Conservation (phyloP, 805 yeast genomes). For the Sugiyamaella smithiae region DNA sequence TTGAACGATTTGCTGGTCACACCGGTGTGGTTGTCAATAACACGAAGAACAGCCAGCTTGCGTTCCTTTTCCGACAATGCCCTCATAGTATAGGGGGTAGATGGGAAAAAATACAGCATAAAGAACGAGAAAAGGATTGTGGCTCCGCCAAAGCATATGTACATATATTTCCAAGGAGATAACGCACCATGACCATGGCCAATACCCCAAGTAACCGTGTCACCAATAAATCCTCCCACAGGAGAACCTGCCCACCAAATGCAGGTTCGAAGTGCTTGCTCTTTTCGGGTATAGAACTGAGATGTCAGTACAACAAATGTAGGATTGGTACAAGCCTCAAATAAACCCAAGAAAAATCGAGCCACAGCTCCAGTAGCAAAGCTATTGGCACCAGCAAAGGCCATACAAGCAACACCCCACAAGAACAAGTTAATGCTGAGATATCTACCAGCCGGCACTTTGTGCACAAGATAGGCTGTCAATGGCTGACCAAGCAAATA, state of each 20-base stretch:
- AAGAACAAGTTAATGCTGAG: slow-evolving; percentile 13
- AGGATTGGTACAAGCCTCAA: slow-evolving; percentile 56
- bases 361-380: slow-evolving; percentile 47
- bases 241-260: slow-evolving; percentile 45
- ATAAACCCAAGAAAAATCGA: slow-evolving; percentile 50
- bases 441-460: slow-evolving; percentile 20
- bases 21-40: slow-evolving; percentile 42
- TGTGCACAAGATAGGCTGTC: slow-evolving; percentile 40
- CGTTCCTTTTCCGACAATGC: slow-evolving; percentile 23
- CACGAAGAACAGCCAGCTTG: slow-evolving; percentile 23
- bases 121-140: slow-evolving; percentile 23
- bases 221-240: slow-evolving; percentile 45
- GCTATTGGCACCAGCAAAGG: slow-evolving; percentile 35
- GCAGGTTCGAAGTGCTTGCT: slow-evolving; percentile 45
- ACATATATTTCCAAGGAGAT: slow-evolving; percentile 47
- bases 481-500: slow-evolving; percentile 45
- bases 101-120: slow-evolving; percentile 18
- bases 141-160: not conserved
- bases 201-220: slow-evolving; percentile 48
- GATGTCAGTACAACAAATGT: slow-evolving; percentile 53
- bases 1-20: slow-evolving; percentile 40
- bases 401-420: slow-evolving; percentile 20
- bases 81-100: slow-evolving; percentile 22
- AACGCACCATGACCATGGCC: slow-evolving; percentile 31
- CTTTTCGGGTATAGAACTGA: slow-evolving; percentile 51